Evolutionary conservation across 306 rosid genomes (phyloP), one percentile per base, ranked within the genome.

Genomic region (Dalbergia oliveri): DNA sequence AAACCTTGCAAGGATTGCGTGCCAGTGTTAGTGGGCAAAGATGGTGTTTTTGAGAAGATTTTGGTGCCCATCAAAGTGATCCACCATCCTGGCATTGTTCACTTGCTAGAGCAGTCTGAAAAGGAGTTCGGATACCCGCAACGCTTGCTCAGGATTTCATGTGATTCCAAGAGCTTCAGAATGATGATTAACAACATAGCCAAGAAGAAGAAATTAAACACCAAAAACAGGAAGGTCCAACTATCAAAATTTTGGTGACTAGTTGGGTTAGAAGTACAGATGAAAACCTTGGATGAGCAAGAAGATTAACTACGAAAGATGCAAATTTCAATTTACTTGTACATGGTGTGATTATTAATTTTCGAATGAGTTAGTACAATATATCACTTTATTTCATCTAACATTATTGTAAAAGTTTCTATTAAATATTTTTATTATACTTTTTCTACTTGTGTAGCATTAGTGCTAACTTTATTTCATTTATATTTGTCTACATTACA

Each of bases 81-180:
- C 62, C 31, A 57, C 62, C 62, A 57, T 57, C 62, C 62, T 0
- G 19, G 5, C 33, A 57, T 57, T 57, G 62, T 57, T 18, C 13
- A 57, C 13, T 18, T 18, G 62, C 62, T 57, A 57, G 33, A 57
- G 5, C 62, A 57, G 31, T 57, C 33, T 6, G 33, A 16, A 16
- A 57, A 18, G 62, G 62, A 57, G 31, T 57, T 59, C 0, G 64
- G 64, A 9, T 23, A 59, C 35, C 35, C 64, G 6, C 14, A 23
- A 59, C 15, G 8, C 64, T 59, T 59, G 64, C 37, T 59, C 7
- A 59, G 10, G 64, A 59, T 59, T 59, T 59, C 64, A 3, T 59
- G 23, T 59, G 64, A 59, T 59, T 59, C 64, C 21, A 59, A 59
- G 9, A 59, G 35, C 64, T 59, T 59, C 64, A 59, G 10, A 23